Evolutionary conservation across 2,329 filamentous ascomycete genomes (phyloP).

Genomic region (Allantophomopsis lycopodina): DNA sequence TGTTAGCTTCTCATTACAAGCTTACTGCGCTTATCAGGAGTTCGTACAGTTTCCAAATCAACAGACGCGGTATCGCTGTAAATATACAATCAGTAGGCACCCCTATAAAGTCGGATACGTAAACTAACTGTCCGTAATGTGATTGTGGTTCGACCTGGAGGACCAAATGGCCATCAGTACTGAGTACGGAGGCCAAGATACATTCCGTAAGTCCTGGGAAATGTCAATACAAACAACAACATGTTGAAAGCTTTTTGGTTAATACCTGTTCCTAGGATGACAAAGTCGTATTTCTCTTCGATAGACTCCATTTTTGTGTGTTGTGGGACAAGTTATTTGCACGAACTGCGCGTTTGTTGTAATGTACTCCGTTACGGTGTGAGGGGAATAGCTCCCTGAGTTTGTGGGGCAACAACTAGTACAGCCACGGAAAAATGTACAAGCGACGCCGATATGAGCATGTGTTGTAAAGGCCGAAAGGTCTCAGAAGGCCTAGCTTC

Average conservation of each 20-base stretch:
- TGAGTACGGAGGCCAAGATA: slow-evolving; percentile 46
- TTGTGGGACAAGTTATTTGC: no score
- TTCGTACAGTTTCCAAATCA: slow-evolving; percentile 78
- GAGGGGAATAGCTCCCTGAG: no score
- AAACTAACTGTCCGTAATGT: slow-evolving; percentile 45
- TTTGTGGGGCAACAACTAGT: no score
- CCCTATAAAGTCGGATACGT: no score
- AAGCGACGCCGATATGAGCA: no score
- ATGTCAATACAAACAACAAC: slow-evolving; percentile 8
- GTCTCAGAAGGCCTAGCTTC: no score
- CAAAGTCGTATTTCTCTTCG: slow-evolving; percentile 94
- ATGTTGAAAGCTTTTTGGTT: no score
- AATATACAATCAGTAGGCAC: neutral
- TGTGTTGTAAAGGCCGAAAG: no score
- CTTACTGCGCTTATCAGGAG: neutral
- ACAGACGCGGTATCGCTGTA: slow-evolving; percentile 82
- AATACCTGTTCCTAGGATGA: slow-evolving; percentile 74
- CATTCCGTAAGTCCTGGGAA: slow-evolving; percentile 84
- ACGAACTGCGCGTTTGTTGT: no score
- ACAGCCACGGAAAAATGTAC: no score
- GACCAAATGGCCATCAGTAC: slow-evolving; percentile 98
- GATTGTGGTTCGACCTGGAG: slow-evolving; percentile 97
- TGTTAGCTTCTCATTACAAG: slow-evolving; percentile 17
- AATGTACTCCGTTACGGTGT: no score
- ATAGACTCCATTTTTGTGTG: slow-evolving; percentile 74